A percentile compares a stretch with the other conserved stretches of the same genome.
phyloP scores from a whole-genome alignment of 176 grass and related monocot species.

The Avena sativa region DNA sequence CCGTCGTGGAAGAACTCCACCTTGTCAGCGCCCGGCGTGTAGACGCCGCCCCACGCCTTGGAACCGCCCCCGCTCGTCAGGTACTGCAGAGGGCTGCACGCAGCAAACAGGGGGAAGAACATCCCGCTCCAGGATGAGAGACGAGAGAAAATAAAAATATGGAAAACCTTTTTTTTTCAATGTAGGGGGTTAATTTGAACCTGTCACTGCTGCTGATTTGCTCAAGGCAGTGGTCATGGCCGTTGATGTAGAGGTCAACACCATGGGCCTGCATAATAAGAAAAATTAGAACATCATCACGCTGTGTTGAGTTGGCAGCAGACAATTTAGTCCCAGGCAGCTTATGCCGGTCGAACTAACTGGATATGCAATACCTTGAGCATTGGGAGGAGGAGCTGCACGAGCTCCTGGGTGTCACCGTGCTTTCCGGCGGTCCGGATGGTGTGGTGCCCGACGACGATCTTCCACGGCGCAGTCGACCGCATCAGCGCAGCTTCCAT shows the following conservation, averaged over 20 bases:
- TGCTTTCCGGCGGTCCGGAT: slow-evolving; percentile 66
- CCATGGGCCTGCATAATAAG: slow-evolving; percentile 42
- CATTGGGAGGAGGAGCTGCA: slow-evolving; percentile 60
- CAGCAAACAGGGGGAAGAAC: background rate
- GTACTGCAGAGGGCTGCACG: slow-evolving; percentile 55
- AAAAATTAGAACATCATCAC: background rate
- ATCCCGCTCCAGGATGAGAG: background rate
- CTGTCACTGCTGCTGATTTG: slow-evolving; percentile 85
- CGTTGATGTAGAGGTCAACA: slow-evolving; percentile 73
- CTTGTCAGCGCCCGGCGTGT: slow-evolving; percentile 45
- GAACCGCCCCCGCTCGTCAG: slow-evolving; percentile 75
- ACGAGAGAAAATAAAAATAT: background rate
- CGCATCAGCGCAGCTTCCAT: slow-evolving; percentile 46
- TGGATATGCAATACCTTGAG: slow-evolving; percentile 45
- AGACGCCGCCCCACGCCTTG: slow-evolving; percentile 67
- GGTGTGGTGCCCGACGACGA: slow-evolving; percentile 77
- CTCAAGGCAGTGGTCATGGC: slow-evolving; percentile 80
- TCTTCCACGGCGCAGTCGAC: slow-evolving; percentile 68
- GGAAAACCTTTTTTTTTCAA: background rate
- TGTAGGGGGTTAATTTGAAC: background rate
- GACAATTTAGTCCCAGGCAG: background rate
- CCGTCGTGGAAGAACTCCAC: slow-evolving; percentile 79
- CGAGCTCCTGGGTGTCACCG: slow-evolving; percentile 62
- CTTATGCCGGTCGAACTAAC: background rate
- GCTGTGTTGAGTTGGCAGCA: background rate